Evolutionary conservation across 768 basidiomycete genomes (phyloP).

Genomic region (Lentinula aciculospora): DNA sequence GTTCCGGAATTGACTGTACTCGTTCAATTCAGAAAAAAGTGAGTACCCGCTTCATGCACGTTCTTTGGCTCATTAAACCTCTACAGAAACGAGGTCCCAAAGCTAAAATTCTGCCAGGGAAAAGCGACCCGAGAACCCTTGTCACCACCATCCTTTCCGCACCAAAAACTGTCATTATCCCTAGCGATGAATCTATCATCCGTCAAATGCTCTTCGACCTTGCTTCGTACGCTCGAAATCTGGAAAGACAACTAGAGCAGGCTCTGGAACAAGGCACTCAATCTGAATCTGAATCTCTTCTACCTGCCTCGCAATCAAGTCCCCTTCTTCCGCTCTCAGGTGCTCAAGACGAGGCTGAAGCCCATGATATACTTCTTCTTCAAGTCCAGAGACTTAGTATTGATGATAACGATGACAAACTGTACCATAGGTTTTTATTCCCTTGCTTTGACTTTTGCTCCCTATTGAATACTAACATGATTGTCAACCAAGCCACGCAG

Average conservation of each 20-base stretch:
- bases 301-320: not conserved
- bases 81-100: conserved; percentile 5
- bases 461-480: not conserved
- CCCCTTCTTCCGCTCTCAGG: not conserved
- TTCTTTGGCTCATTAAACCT: too few species aligned
- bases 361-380: not conserved
- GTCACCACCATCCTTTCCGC: conserved; percentile 4
- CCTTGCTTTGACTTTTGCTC: not conserved
- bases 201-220: not conserved
- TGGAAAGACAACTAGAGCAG: not conserved
- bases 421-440: not conserved
- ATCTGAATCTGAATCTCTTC: not conserved
- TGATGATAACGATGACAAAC: too few species aligned
- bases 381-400: not conserved
- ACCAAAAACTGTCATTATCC: not conserved
- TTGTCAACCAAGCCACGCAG: not conserved
- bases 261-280: not conserved
- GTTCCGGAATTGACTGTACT: not conserved
- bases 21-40: not conserved
- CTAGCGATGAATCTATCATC: not conserved
- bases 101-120: not conserved
- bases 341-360: not conserved
- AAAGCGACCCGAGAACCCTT: not conserved
- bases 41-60: not conserved
- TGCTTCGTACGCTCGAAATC: not conserved